Percentiles rank a stretch among this genome's conserved stretches.
Conservation (phyloP, 129 eudicot species). For the Helianthus tuberosus region DNA sequence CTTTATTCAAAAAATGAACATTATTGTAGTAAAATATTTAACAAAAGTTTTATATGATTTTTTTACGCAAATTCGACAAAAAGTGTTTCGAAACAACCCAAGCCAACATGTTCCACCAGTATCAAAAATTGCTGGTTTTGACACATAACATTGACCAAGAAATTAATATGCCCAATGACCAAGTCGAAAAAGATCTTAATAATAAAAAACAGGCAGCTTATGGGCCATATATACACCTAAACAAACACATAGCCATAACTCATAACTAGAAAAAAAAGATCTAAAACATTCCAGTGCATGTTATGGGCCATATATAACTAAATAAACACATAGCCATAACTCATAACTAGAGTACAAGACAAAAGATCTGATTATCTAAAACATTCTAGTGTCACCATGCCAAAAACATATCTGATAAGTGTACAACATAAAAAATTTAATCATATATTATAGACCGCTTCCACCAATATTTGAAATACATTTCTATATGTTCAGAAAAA, state of each 20-base stretch:
- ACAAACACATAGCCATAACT: no score
- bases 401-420: background rate
- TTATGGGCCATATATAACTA: background rate
- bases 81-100: background rate
- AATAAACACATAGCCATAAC: background rate
- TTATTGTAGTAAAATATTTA: background rate
- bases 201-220: background rate
- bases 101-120: background rate
- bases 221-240: no score
- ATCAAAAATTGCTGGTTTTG: background rate
- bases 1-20: background rate
- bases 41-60: background rate
- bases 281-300: background rate
- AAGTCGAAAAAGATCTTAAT: background rate
- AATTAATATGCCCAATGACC: background rate
- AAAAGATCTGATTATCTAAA: background rate
- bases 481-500: background rate
- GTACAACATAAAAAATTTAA: background rate
- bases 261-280: no score
- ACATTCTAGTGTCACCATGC: background rate
- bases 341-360: background rate
- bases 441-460: background rate
- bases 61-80: background rate
- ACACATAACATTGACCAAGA: background rate
- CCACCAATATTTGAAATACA: background rate